These are phyloP conservation scores for Acacia concinna DNA, from an alignment of 331 rosid species.

Conservation along the genomic window DNA sequence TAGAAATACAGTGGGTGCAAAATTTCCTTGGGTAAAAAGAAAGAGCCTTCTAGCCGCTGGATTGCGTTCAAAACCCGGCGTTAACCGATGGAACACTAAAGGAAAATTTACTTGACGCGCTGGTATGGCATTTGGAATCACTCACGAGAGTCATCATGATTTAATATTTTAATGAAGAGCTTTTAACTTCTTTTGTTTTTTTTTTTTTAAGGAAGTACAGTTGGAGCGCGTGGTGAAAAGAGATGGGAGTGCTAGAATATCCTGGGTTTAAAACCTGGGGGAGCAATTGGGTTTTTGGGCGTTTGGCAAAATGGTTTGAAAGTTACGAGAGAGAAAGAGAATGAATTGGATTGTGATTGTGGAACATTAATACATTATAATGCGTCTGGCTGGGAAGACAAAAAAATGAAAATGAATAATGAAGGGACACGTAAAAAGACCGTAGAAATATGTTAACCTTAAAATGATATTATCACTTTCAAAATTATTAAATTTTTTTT, in stretches of 20 bases:
- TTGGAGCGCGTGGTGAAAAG: not conserved
- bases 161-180: no score
- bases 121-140: not conserved
- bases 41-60: slow-evolving; percentile 38
- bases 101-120: not conserved
- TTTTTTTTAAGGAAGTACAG: no score
- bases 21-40: slow-evolving; percentile 42
- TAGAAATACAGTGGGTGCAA: not conserved
- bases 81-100: slow-evolving; percentile 5
- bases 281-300: not conserved
- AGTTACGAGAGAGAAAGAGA: not conserved
- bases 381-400: not conserved
- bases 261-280: not conserved
- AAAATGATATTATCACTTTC: no score
- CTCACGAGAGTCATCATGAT: not conserved
- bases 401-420: not conserved
- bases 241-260: not conserved
- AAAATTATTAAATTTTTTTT: no score
- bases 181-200: no score
- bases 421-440: no score
- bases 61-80: slow-evolving; percentile 11
- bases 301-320: not conserved
- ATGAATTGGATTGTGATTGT: not conserved
- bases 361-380: not conserved
- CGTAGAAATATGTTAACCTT: not conserved